Conservation (phyloP, 495 filamentous ascomycete species). For the Talaromyces liani region DNA sequence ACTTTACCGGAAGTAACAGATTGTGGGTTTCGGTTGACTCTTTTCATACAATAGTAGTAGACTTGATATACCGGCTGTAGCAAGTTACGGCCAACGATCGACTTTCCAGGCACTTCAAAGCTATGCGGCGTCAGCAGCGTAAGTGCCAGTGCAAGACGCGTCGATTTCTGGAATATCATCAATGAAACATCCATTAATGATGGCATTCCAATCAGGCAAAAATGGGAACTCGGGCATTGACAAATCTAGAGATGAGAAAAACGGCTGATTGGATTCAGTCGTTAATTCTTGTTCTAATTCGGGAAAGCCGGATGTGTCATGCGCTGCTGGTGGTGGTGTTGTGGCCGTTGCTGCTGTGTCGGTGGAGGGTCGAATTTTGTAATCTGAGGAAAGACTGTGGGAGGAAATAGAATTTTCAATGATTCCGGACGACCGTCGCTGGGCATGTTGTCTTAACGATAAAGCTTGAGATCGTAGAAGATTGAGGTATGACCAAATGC, state of each 20-base stretch:
- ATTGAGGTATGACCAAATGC: conserved; percentile 15
- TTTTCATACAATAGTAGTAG: too few relatives aligned
- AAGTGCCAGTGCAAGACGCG: not conserved
- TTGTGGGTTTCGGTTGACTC: too few relatives aligned
- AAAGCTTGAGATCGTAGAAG: conserved; percentile 13
- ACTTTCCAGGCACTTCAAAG: not conserved
- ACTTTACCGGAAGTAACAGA: too few relatives aligned
- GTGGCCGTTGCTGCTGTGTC: not conserved
- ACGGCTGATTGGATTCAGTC: not conserved
- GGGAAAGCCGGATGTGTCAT: not conserved
- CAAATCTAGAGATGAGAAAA: conserved; percentile 10
- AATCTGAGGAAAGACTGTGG: not conserved
- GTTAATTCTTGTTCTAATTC: not conserved
- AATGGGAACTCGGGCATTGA: conserved; percentile 10
- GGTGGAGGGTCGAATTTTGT: not conserved
- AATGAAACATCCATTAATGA: conserved; percentile 10
- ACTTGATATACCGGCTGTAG: too few relatives aligned
- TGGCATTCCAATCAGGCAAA: conserved; percentile 15
- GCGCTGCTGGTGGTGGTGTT: not conserved
- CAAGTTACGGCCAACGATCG: too few relatives aligned
- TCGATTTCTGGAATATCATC: not conserved
- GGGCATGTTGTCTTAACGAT: conserved; percentile 6
- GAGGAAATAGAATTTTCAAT: not conserved
- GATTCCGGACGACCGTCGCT: not conserved
- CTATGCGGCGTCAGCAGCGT: not conserved